Base-by-base conservation (phyloP, 75 land plant species). In the Ceratopteris richardii region DNA sequence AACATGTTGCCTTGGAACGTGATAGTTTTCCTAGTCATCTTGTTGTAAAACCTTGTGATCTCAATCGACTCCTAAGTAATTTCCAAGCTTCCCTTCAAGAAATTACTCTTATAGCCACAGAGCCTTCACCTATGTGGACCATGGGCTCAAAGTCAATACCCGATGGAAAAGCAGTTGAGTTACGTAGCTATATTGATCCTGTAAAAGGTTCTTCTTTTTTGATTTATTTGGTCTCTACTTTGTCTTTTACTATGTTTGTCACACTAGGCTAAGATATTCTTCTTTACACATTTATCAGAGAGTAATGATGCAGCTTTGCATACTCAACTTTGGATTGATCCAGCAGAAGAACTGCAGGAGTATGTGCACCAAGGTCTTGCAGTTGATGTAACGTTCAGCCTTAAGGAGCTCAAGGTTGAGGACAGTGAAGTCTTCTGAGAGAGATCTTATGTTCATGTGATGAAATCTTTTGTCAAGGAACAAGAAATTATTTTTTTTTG, bases 291-390 rank as follows among this genome's bases (percentile, higher is more conserved):
- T n/a, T n/a, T 3, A 46, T 68, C 71, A 83, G 75, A 80, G 54
- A 82, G 74, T 22, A 83, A 73, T 61, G 96, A 94, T 69, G 74
- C 78, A 25, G 65, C 85, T 11, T 58, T 94, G 36, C 87, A 94
- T 61, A 94, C 98, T 25, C 96, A 94, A 59, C 77, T 94, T 25
- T 94, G 98, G 96, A 94, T 94, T 61, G 98, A 94, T 72, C 98
- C 98, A 33, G 50, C 76, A 21, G 98, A 94, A 70, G 98, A 94
- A 82, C 78, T 94, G 71, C 58, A 76, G 58, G 91, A 83, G 46
- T 94, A 94, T 60, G 47, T 47, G 19, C 98, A 94, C 67, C 60
- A 44, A 40, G 96, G 98, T 41, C 81, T 72, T 59, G 78, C 98
- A n/a, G 96, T 90, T 40, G 98, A 94, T 79, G 83, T 94, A 22